Conservation (phyloP, 140 eudicot species). For the Flaveria floridana region DNA sequence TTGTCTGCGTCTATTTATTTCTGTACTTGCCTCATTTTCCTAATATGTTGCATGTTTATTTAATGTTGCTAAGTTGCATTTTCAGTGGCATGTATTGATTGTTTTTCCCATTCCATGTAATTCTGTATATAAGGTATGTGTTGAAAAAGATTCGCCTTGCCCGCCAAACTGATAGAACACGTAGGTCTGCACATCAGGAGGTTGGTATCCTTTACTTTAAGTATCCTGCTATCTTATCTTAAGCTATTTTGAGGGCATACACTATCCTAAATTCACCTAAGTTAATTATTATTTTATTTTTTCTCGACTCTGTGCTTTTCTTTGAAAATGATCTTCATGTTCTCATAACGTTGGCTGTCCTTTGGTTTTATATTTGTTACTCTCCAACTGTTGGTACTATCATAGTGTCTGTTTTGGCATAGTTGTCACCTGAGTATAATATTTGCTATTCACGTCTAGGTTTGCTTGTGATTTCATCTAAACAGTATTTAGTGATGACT, state of each 20-base stretch:
- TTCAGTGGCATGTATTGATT: constrained; percentile 27
- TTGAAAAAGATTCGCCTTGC: constrained; percentile 98
- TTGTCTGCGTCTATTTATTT: not conserved
- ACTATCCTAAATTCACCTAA: constrained; percentile 27
- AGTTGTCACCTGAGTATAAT: not conserved
- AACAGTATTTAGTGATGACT: constrained; percentile 11
- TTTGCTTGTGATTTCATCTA: constrained; percentile 20
- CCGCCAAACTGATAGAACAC: constrained; percentile 96
- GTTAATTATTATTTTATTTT: not conserved
- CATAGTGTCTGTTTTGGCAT: constrained; percentile 3
- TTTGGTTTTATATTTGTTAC: not conserved
- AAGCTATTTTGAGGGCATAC: constrained; percentile 12
- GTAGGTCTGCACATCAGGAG: constrained; percentile 99
- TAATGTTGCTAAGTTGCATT: constrained; percentile 20
- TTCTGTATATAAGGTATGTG: constrained; percentile 73
- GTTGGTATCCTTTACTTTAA: constrained; percentile 51
- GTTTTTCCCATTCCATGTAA: constrained; percentile 33
- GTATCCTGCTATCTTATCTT: constrained; percentile 21
- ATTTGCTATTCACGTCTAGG: constrained; percentile 11
- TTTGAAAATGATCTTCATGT: not conserved
- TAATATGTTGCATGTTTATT: constrained; percentile 22
- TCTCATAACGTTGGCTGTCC: constrained; percentile 6
- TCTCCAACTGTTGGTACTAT: constrained; percentile 1
- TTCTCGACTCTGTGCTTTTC: not conserved
- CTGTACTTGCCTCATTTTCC: constrained; percentile 20